These are phyloP conservation scores for Cutaneotrichosporon spelunceum DNA, from an alignment of 1,284 basidiomycete genomes.

Conservation along the genomic window DNA sequence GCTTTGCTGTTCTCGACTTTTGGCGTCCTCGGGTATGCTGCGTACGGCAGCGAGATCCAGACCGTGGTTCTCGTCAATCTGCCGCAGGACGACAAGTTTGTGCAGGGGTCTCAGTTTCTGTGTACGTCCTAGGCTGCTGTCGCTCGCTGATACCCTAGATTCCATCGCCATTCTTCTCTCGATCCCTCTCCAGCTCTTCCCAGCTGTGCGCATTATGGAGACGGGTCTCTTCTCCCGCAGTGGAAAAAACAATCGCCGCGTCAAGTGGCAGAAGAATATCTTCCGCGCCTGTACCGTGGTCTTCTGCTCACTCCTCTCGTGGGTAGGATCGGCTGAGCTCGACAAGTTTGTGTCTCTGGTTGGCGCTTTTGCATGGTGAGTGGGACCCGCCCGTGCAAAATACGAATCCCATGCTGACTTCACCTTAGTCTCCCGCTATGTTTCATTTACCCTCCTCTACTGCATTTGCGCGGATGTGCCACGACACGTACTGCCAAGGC, in stretches of 20 bases:
- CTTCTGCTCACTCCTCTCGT: slow-evolving; percentile 72
- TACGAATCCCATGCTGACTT: slow-evolving; percentile 2
- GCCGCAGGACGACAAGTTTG: slow-evolving; percentile 76
- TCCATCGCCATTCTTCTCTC: slow-evolving; percentile 92
- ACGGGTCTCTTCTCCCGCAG: slow-evolving; percentile 82
- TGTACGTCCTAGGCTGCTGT: slow-evolving; percentile 53
- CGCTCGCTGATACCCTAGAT: slow-evolving; percentile 35
- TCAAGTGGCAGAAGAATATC: slow-evolving; percentile 82
- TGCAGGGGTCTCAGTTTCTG: slow-evolving; percentile 79
- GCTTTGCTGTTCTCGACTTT: slow-evolving; percentile 81
- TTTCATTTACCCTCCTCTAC: slow-evolving; percentile 89
- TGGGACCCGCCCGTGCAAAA: slow-evolving; percentile 18
- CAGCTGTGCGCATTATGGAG: slow-evolving; percentile 94
- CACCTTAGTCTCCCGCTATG: slow-evolving; percentile 79
- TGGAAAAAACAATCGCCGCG: slow-evolving; percentile 63
- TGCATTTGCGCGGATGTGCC: slow-evolving; percentile 87
- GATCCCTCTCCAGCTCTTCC: slow-evolving; percentile 93
- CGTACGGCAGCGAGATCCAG: slow-evolving; percentile 83
- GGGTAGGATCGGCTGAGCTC: slow-evolving; percentile 80
- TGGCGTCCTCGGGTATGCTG: slow-evolving; percentile 82
- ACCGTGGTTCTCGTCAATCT: slow-evolving; percentile 95
- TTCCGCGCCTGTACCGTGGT: slow-evolving; percentile 78
- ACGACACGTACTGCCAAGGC: slow-evolving; percentile 66
- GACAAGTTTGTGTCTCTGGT: slow-evolving; percentile 97
- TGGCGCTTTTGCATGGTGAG: slow-evolving; percentile 90